phyloP scores from a whole-genome alignment of 2,329 filamentous ascomycete genomes.

The Calonectria montana region DNA sequence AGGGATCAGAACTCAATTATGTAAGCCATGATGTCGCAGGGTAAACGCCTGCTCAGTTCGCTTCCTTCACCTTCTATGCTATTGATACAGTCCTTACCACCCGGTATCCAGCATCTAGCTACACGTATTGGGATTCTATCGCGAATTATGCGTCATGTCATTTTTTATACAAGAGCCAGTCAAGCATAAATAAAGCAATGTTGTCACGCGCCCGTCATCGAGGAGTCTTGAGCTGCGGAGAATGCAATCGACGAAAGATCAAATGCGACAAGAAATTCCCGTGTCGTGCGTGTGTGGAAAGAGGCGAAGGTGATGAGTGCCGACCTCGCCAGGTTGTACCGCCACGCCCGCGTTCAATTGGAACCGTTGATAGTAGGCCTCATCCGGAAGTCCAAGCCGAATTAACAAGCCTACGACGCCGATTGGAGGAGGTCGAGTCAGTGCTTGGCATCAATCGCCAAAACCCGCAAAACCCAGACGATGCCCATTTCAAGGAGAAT shows the following conservation, averaged over 20 bases:
- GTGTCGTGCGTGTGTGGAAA: not conserved
- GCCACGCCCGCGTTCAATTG: not conserved
- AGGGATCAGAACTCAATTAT: not conserved
- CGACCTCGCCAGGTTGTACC: not conserved
- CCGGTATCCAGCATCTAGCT: not conserved
- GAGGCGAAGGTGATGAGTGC: not conserved
- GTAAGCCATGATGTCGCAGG: no score
- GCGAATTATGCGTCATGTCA: not conserved
- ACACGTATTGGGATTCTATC: not conserved
- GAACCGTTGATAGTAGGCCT: not conserved
- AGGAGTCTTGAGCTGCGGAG: not conserved
- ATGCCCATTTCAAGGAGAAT: not conserved
- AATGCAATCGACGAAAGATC: constrained; percentile 1
- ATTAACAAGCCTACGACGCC: not conserved
- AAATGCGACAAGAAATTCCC: not conserved
- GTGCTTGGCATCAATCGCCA: not conserved
- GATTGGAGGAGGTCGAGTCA: constrained; percentile 1
- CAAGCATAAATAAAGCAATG: not conserved
- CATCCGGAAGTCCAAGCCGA: not conserved
- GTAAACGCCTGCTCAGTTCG: not conserved
- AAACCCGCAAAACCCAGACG: not conserved
- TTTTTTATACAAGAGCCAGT: not conserved
- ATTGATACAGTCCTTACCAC: not conserved
- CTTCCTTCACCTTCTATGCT: not conserved
- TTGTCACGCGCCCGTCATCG: not conserved